These are phyloP conservation scores for Cytospora mali DNA, from an alignment of 2,329 filamentous ascomycete species.

Conservation along the genomic window DNA sequence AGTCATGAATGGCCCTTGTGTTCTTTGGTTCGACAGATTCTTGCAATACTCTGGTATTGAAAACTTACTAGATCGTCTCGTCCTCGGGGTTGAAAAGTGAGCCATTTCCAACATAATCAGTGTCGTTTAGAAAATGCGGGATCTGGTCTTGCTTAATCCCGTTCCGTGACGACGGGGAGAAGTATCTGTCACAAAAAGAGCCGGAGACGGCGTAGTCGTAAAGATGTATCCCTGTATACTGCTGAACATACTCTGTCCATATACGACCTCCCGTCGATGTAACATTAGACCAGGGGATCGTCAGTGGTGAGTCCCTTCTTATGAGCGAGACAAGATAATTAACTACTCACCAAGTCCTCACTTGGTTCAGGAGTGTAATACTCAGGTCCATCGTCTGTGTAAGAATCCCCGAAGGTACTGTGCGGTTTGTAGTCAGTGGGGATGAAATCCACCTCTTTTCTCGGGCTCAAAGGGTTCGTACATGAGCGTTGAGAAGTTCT, in stretches of 20 bases:
- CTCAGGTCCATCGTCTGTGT: slow-evolving; percentile 24
- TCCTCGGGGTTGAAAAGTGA: slow-evolving; percentile 16
- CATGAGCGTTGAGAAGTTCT: slow-evolving; percentile 22
- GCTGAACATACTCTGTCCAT: slow-evolving; percentile 29
- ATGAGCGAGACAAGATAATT: not conserved
- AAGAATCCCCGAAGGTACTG: slow-evolving; percentile 26
- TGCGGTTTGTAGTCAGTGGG: not conserved
- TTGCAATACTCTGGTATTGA: not conserved
- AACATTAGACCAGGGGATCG: slow-evolving; percentile 6
- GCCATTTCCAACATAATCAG: slow-evolving; percentile 13
- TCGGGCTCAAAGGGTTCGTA: slow-evolving; percentile 15
- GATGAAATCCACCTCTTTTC: not conserved
- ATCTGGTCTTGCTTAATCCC: slow-evolving; percentile 27
- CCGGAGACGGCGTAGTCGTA: slow-evolving; percentile 33
- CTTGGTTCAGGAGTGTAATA: slow-evolving; percentile 24
- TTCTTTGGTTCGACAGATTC: not conserved
- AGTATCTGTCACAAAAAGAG: slow-evolving; percentile 30
- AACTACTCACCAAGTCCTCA: slow-evolving; percentile 8
- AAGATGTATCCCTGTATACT: slow-evolving; percentile 27
- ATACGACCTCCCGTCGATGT: slow-evolving; percentile 25
- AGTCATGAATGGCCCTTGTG: too few species aligned
- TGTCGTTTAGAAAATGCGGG: slow-evolving; percentile 27
- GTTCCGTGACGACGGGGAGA: slow-evolving; percentile 23
- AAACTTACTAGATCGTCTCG: slow-evolving; percentile 26
- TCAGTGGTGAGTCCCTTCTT: not conserved